Evolutionary conservation across 2,329 filamentous ascomycete genomes (phyloP).

Genomic region (Fusarium poae): DNA sequence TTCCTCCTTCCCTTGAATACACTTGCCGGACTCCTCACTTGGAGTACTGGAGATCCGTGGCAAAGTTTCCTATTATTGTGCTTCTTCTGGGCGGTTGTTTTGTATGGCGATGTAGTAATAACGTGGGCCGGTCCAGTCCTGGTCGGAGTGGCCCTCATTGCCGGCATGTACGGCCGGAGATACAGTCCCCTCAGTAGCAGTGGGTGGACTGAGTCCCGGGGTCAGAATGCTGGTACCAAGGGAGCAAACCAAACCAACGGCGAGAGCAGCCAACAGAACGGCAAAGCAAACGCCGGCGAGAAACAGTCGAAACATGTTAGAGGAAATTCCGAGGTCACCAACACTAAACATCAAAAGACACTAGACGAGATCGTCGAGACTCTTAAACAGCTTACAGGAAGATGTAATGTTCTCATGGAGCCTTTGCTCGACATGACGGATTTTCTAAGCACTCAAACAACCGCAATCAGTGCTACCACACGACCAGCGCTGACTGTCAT

Average conservation of each 20-base stretch:
- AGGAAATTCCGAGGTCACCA: slow-evolving; percentile 69
- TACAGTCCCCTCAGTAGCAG: slow-evolving; percentile 93
- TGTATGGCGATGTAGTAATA: slow-evolving; percentile 89
- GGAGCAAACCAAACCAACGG: slow-evolving; percentile 28
- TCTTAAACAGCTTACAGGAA: slow-evolving; percentile 86
- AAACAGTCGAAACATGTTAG: slow-evolving; percentile 57
- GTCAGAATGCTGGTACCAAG: slow-evolving; percentile 47
- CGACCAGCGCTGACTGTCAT: slow-evolving; percentile 89
- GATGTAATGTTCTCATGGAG: slow-evolving; percentile 92
- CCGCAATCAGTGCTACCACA: slow-evolving; percentile 90
- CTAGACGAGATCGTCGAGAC: slow-evolving; percentile 98
- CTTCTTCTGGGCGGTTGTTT: slow-evolving; percentile 84
- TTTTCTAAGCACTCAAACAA: slow-evolving; percentile 91
- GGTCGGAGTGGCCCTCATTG: slow-evolving; percentile 81
- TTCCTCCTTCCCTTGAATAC: slow-evolving; percentile 92
- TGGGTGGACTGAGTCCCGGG: slow-evolving; percentile 70
- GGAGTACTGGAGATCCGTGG: slow-evolving; percentile 95
- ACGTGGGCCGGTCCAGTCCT: slow-evolving; percentile 86
- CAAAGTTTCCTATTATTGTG: slow-evolving; percentile 93
- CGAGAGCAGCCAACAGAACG: slow-evolving; percentile 46
- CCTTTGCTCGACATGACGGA: slow-evolving; percentile 91
- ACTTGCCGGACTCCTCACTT: slow-evolving; percentile 86
- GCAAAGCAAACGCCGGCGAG: slow-evolving; percentile 45
- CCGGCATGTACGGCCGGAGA: slow-evolving; percentile 91
- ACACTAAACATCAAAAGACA: slow-evolving; percentile 88